Evolutionary conservation across 2,329 filamentous ascomycete species (phyloP).

Genomic region (Clonostachys chloroleuca): DNA sequence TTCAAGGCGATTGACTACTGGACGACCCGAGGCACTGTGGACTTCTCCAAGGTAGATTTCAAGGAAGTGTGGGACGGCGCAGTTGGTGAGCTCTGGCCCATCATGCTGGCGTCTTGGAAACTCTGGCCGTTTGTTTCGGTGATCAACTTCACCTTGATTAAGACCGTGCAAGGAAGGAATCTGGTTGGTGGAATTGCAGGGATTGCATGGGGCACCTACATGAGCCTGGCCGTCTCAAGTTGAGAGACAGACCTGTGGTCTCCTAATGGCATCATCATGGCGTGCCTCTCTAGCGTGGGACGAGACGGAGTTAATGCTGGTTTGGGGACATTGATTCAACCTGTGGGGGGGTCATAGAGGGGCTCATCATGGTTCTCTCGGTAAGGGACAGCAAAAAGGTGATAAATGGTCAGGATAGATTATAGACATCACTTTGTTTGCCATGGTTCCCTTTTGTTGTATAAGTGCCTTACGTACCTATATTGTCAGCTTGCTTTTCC

Average conservation of each 20-base stretch:
- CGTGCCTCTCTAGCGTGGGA: too few species aligned
- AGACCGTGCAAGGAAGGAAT: conserved; percentile 67
- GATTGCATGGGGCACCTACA: conserved; percentile 70
- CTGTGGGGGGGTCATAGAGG: too few species aligned
- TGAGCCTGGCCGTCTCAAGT: conserved; percentile 55
- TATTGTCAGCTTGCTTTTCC: too few species aligned
- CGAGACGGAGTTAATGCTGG: too few species aligned
- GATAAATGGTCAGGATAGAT: too few species aligned
- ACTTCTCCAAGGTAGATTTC: conserved; percentile 41
- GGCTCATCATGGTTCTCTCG: too few species aligned
- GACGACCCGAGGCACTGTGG: conserved; percentile 31
- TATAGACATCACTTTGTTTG: too few species aligned
- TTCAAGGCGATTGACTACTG: conserved; percentile 24
- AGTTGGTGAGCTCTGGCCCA: conserved; percentile 53
- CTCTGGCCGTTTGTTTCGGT: conserved; percentile 69
- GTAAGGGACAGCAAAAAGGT: too few species aligned
- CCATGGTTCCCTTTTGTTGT: too few species aligned
- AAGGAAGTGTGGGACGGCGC: conserved; percentile 34
- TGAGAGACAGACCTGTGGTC: conserved; percentile 8
- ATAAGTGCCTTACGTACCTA: too few species aligned
- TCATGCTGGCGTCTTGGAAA: conserved; percentile 63
- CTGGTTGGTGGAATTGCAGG: conserved; percentile 69
- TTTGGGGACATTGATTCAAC: too few species aligned
- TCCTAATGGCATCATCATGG: too few species aligned
- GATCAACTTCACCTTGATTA: conserved; percentile 63